phyloP scores from a whole-genome alignment of 202 grass and related monocot species.

The Setaria viridis region DNA sequence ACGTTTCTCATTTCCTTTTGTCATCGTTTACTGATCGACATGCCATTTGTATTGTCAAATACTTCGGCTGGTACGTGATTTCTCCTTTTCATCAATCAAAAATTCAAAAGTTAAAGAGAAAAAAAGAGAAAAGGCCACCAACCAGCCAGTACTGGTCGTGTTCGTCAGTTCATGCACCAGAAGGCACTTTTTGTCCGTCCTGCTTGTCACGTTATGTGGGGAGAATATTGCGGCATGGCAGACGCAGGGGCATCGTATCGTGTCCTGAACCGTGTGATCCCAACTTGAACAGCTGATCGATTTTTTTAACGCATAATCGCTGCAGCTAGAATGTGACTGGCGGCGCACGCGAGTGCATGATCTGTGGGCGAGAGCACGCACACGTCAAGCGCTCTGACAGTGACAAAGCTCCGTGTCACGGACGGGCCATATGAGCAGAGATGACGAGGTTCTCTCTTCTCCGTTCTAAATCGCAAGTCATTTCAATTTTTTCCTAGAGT shows the following conservation, averaged over 20 bases:
- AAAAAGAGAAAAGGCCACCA: too few species aligned
- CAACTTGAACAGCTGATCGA: neutral
- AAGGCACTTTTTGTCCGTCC: slow-evolving; percentile 21
- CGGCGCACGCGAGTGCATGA: neutral
- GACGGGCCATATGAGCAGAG: neutral
- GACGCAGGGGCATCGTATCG: neutral
- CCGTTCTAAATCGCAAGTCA: too few species aligned
- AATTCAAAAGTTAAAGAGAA: neutral
- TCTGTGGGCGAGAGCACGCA: neutral
- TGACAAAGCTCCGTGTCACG: neutral
- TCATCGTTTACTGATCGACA: neutral
- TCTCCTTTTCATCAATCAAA: neutral
- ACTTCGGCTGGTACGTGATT: neutral
- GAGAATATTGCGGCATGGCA: slow-evolving; percentile 29
- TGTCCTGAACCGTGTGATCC: neutral
- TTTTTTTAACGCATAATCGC: neutral
- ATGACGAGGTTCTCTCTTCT: neutral
- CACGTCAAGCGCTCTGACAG: neutral
- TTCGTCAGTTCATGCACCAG: slow-evolving; percentile 1
- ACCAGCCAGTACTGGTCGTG: neutral
- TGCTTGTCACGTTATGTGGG: neutral
- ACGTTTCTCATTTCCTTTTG: neutral
- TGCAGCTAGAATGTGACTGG: neutral
- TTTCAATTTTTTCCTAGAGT: too few species aligned
- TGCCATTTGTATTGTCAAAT: neutral